These are phyloP conservation scores for Axilococcus clingmanii DNA, from an alignment of 139 green algal species.

Conservation along the genomic window DNA sequence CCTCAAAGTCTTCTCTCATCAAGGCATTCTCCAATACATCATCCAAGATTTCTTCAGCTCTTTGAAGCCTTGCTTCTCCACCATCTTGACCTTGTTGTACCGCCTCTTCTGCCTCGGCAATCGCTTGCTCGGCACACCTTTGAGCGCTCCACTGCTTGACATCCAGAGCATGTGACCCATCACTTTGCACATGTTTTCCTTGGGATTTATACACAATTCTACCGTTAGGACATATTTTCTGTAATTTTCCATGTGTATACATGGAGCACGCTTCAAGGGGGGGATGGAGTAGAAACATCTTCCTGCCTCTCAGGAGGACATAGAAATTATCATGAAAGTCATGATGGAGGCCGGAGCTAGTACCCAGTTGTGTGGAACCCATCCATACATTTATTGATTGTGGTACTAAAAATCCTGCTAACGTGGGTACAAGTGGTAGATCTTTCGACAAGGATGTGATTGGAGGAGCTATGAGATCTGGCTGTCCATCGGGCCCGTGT, in stretches of 20 bases:
- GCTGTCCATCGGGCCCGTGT: slow-evolving; percentile 40
- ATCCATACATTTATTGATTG: slow-evolving; percentile 49
- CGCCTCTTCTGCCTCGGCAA: slow-evolving; percentile 40
- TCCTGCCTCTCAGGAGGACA: slow-evolving; percentile 65
- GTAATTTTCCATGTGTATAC: slow-evolving; percentile 49
- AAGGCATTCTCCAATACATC: slow-evolving; percentile 23
- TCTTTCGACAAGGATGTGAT: slow-evolving; percentile 34
- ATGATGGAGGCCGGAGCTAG: slow-evolving; percentile 71
- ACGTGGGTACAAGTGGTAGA: slow-evolving; percentile 40
- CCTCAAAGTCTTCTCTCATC: slow-evolving; percentile 22
- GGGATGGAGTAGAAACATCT: slow-evolving; percentile 72
- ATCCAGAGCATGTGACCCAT: slow-evolving; percentile 49
- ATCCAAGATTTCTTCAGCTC: slow-evolving; percentile 33
- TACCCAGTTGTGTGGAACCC: slow-evolving; percentile 29
- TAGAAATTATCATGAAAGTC: slow-evolving; percentile 93
- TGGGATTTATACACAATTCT: slow-evolving; percentile 72
- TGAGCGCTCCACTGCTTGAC: slow-evolving; percentile 33
- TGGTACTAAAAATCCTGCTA: slow-evolving; percentile 61
- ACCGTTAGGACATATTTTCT: slow-evolving; percentile 58
- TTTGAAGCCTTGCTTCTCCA: slow-evolving; percentile 9
- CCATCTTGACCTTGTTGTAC: slow-evolving; percentile 22
- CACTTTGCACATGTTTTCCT: slow-evolving; percentile 44
- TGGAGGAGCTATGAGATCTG: slow-evolving; percentile 40
- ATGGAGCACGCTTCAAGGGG: slow-evolving; percentile 15
- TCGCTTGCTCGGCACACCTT: slow-evolving; percentile 22